Conservation (phyloP, 2,329 filamentous ascomycete genomes). For the Fusarium annulatum region DNA sequence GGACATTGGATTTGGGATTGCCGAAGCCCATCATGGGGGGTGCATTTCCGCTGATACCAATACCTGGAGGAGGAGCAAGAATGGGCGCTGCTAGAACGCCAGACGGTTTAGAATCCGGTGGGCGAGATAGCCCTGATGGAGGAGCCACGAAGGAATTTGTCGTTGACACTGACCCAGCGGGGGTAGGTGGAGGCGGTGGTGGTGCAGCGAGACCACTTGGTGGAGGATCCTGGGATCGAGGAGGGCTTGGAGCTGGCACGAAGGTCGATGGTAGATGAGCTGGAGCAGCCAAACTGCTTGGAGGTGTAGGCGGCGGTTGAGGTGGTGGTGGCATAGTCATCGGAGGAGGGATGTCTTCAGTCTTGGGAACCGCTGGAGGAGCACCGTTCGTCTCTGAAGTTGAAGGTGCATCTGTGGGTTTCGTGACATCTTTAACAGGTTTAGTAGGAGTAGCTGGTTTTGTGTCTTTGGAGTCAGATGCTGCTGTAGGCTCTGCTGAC, state of each 20-base stretch:
- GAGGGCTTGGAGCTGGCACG: conserved; percentile 24
- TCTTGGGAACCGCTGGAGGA: conserved; percentile 5
- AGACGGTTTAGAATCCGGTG: conserved; percentile 44
- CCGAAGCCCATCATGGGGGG: conserved; percentile 44
- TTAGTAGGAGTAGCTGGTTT: conserved; percentile 3
- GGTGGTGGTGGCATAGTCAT: conserved; percentile 42
- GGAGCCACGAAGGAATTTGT: conserved; percentile 28
- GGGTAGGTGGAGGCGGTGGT: conserved; percentile 16
- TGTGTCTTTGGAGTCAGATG: not conserved
- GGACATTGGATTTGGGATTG: conserved; percentile 55
- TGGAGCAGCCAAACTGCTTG: conserved; percentile 36
- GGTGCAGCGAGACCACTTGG: conserved; percentile 39
- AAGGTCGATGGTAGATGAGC: conserved; percentile 20
- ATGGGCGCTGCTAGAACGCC: conserved; percentile 53
- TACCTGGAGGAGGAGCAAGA: conserved; percentile 51
- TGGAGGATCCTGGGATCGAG: conserved; percentile 27
- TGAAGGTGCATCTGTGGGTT: conserved; percentile 4
- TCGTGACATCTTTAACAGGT: conserved; percentile 1
- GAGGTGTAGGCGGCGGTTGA: conserved; percentile 29
- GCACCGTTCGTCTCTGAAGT: not conserved
- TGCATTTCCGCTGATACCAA: conserved; percentile 41
- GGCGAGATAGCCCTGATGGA: conserved; percentile 39
- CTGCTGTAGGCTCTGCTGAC: not conserved
- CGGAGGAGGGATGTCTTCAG: conserved; percentile 15
- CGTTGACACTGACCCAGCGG: conserved; percentile 9